Percentiles rank a stretch among this genome's conserved stretches.
Conservation (phyloP, 2,329 filamentous ascomycete species). For the Dactylonectria estremocensis region DNA sequence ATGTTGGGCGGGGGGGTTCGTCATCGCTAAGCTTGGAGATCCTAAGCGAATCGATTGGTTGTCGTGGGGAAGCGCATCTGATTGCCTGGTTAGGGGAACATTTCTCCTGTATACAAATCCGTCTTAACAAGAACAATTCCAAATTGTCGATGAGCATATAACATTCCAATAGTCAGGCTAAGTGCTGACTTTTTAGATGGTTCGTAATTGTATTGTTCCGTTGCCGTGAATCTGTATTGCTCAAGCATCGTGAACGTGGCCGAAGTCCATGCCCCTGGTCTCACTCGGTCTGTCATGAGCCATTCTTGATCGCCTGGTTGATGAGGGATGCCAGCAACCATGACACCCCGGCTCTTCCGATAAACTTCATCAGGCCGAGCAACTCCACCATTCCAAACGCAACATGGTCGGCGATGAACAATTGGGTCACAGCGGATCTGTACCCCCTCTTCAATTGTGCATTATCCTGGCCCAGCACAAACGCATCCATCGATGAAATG, state of each 20-base stretch:
- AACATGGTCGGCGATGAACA: constrained; percentile 62
- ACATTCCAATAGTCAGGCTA: neutral
- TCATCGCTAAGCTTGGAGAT: constrained; percentile 24
- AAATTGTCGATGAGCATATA: neutral
- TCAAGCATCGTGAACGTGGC: neutral
- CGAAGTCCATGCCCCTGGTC: neutral
- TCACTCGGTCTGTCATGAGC: neutral
- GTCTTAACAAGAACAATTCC: neutral
- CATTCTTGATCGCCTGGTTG: neutral
- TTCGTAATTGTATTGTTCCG: neutral
- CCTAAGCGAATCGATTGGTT: constrained; percentile 5
- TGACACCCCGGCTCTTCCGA: constrained; percentile 51
- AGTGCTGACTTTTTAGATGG: no score
- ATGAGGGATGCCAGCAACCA: constrained; percentile 50
- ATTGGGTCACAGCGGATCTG: constrained; percentile 54
- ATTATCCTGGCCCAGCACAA: constrained; percentile 56
- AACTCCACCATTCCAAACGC: constrained; percentile 54
- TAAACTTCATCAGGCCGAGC: constrained; percentile 50
- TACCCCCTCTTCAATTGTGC: constrained; percentile 53
- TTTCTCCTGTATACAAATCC: neutral
- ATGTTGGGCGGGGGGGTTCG: constrained; percentile 25
- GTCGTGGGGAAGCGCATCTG: constrained; percentile 17
- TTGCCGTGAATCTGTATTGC: no score
- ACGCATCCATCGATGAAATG: constrained; percentile 67
- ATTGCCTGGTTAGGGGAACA: constrained; percentile 13